Evolutionary conservation across 2,329 filamentous ascomycete genomes (phyloP), one percentile per base, ranked within the genome.

Genomic region (Capronia coronata): DNA sequence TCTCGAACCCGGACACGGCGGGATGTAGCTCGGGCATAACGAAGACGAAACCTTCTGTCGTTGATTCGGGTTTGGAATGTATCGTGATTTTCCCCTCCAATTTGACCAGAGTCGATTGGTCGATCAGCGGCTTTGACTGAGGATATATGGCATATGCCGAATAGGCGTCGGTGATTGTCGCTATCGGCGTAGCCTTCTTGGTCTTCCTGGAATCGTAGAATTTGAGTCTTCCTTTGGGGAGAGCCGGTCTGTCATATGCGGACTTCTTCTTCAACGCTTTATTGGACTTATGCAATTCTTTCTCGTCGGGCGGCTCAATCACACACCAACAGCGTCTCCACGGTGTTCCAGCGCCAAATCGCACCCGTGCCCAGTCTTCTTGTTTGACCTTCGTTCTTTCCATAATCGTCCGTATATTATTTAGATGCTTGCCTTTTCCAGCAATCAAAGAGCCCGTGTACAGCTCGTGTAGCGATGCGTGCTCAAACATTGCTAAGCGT

Each of bases 301-400:
- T 98, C 71, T 97, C 90, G 62, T 94, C 87, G 0, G 93, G 91
- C 2, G 91, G 93, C 5, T 82, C 80, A 50, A 97, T 86, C 46
- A 97, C 90, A 67, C 90, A 96, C 90, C 91, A 98, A 68, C 90
- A 98, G 32, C 91, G 84, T 64, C 86, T 82, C 93, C 93, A 98
- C 0, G 91, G 90, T 8, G 93, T 94, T 40, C 93, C 93, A 25
- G 93, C 90, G 34, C 93, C 93, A 62, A 98, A 98, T 52, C 93
- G 79, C 44, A 98, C 93, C 55, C 93, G 79, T 14, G 90, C 89
- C 93, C 93, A 98, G 63, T 94, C 89, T 65, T 94, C 89, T 34
- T 86, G 80, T 60, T 82, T 84, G 60, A 87, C 78, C 49, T 77
- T 82, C 16, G 85, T 78, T 41, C 87, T 81, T 60, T 94, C 87